Conservation (phyloP, 208 protist genomes). For the Trypanosoma melophagium region DNA sequence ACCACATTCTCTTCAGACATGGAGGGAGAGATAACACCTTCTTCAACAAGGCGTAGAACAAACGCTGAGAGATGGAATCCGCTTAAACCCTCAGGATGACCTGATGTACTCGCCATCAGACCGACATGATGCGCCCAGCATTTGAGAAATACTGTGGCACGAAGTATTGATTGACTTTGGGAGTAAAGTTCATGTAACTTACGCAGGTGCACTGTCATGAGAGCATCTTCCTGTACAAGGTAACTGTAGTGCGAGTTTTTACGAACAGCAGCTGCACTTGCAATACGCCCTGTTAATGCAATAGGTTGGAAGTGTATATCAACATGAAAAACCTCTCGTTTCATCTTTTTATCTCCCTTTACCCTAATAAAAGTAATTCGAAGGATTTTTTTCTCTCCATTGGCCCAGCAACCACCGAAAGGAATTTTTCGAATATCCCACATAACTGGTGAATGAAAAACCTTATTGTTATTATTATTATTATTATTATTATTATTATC, state of each 20-base stretch:
- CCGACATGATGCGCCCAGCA: slow-evolving; percentile 84
- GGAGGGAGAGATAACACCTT: slow-evolving; percentile 55
- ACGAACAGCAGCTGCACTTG: slow-evolving; percentile 49
- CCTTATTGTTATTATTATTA: slow-evolving; percentile 12
- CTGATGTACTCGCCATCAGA: slow-evolving; percentile 58
- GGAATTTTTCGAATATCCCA: slow-evolving; percentile 52
- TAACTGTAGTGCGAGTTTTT: slow-evolving; percentile 84
- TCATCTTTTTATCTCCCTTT: slow-evolving; percentile 1
- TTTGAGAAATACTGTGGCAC: slow-evolving; percentile 81
- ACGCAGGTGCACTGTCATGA: slow-evolving; percentile 72
- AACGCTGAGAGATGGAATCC: slow-evolving; percentile 77
- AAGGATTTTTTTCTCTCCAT: slow-evolving; percentile 59
- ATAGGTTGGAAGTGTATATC: slow-evolving; percentile 72
- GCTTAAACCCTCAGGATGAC: slow-evolving; percentile 72
- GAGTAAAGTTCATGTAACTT: slow-evolving; percentile 74
- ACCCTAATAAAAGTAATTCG: slow-evolving; percentile 54
- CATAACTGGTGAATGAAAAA: slow-evolving; percentile 22
- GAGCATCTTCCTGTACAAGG: slow-evolving; percentile 78
- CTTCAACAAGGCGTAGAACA: slow-evolving; percentile 67
- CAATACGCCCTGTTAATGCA: slow-evolving; percentile 44
- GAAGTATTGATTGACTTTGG: slow-evolving; percentile 45
- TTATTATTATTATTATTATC: slow-evolving; percentile 2
- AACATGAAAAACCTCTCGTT: slow-evolving; percentile 61
- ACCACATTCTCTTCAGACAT: slow-evolving; percentile 83
- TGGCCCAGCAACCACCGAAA: slow-evolving; percentile 61